Percentiles rank a stretch among this genome's conserved stretches.
These are phyloP conservation scores for Fusarium kyushuense DNA, from an alignment of 2,329 filamentous ascomycete genomes.

Conservation along the genomic window DNA sequence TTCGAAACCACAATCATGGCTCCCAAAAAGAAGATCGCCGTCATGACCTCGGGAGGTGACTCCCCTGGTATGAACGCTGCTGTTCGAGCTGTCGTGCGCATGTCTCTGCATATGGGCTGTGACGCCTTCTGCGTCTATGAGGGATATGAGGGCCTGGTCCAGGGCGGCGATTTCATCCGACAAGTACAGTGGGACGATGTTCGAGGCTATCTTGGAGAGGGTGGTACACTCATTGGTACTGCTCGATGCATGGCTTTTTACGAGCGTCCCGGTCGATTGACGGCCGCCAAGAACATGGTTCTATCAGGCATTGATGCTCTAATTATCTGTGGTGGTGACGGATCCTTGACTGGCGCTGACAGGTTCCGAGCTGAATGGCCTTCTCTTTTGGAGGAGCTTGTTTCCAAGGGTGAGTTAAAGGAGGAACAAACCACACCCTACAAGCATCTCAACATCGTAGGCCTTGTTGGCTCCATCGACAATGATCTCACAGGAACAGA, in stretches of 20 bases:
- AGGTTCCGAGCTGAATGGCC: slow-evolving; percentile 94
- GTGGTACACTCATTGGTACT: slow-evolving; percentile 95
- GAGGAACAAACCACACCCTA: slow-evolving; percentile 79
- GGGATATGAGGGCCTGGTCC: slow-evolving; percentile 94
- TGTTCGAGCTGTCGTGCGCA: slow-evolving; percentile 90
- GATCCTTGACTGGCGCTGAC: slow-evolving; percentile 94
- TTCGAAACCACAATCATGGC: slow-evolving; percentile 56
- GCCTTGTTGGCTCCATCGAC: slow-evolving; percentile 96
- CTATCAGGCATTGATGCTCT: slow-evolving; percentile 93
- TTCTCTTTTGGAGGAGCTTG: slow-evolving; percentile 85
- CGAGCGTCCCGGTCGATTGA: slow-evolving; percentile 84
- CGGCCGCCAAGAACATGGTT: slow-evolving; percentile 94
- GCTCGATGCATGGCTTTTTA: slow-evolving; percentile 94
- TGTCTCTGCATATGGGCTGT: slow-evolving; percentile 85
- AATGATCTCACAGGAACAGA: slow-evolving; percentile 98
- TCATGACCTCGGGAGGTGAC: slow-evolving; percentile 96
- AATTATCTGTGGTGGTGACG: slow-evolving; percentile 97
- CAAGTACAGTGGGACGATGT: slow-evolving; percentile 94
- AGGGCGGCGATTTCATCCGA: slow-evolving; percentile 87
- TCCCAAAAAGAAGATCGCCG: slow-evolving; percentile 77
- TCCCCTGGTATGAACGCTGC: slow-evolving; percentile 95
- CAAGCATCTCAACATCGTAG: slow-evolving; percentile 93
- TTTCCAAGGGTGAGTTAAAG: slow-evolving; percentile 77
- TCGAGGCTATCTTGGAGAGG: slow-evolving; percentile 91
- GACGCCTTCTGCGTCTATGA: slow-evolving; percentile 88